phyloP scores from a whole-genome alignment of 352 stramenopile species.

The Globisporangium recalcitrans region DNA sequence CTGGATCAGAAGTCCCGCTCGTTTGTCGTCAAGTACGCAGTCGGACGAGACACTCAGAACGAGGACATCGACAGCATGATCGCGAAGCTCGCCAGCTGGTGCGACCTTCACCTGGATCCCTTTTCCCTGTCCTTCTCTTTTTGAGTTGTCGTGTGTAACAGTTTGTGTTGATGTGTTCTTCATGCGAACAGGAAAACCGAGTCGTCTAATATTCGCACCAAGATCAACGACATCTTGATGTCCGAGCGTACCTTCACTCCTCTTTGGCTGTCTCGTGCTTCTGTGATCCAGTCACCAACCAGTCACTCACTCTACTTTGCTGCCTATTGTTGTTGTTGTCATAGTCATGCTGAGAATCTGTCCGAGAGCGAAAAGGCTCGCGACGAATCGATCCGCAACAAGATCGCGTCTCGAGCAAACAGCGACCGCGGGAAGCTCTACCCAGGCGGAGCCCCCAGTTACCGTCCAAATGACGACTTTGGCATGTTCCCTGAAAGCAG shows the following conservation, averaged over 20 bases:
- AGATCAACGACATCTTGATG: conserved; percentile 69
- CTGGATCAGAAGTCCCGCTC: conserved; percentile 83
- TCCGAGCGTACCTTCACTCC: conserved; percentile 23
- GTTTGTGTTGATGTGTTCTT: neutral
- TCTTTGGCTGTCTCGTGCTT: conserved; percentile 7
- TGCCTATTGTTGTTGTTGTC: neutral
- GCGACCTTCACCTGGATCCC: neutral
- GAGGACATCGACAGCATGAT: conserved; percentile 88
- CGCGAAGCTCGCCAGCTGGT: conserved; percentile 81
- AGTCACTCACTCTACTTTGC: neutral
- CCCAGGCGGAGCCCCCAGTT: conserved; percentile 19
- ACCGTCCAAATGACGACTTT: conserved; percentile 43
- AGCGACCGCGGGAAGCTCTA: conserved; percentile 44
- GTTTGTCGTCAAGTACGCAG: conserved; percentile 84
- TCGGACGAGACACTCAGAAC: conserved; percentile 83
- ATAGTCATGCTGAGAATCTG: conserved; percentile 48
- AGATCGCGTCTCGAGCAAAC: conserved; percentile 43
- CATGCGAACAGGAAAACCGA: conserved; percentile 42
- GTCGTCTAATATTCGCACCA: conserved; percentile 46
- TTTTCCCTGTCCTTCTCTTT: neutral
- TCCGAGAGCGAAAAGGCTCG: conserved; percentile 43
- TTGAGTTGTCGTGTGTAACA: too few relatives aligned
- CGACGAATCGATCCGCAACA: conserved; percentile 46
- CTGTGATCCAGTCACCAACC: neutral
- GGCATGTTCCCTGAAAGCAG: conserved; percentile 33